These are phyloP conservation scores for Kodamaea jinghongensis DNA, from an alignment of 805 yeast genomes.

Conservation along the genomic window DNA sequence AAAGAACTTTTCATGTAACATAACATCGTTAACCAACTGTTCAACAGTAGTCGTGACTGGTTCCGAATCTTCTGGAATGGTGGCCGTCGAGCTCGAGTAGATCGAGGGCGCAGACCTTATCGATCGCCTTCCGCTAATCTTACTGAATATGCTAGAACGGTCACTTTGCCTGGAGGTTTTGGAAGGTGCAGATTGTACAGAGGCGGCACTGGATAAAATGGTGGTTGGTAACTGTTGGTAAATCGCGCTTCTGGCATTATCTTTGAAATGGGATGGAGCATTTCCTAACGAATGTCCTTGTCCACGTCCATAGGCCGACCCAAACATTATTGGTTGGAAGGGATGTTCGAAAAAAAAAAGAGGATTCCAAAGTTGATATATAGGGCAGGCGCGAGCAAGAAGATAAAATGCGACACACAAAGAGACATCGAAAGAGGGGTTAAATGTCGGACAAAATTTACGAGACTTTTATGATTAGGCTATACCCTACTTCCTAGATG, in stretches of 20 bases:
- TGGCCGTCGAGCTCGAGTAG: slow-evolving; percentile 41
- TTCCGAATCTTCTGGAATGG: slow-evolving; percentile 45
- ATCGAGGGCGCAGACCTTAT: slow-evolving; percentile 44
- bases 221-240: slow-evolving; percentile 39
- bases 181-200: slow-evolving; percentile 42
- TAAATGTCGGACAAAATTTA: too few species aligned
- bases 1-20: slow-evolving; percentile 33
- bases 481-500: too few species aligned
- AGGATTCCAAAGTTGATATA: neutral
- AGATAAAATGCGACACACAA: too few species aligned
- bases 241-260: slow-evolving; percentile 43
- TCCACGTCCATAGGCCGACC: slow-evolving; percentile 8
- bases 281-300: slow-evolving; percentile 6
- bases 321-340: slow-evolving; percentile 4
- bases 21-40: slow-evolving; percentile 42
- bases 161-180: neutral
- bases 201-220: slow-evolving; percentile 25
- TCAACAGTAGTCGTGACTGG: slow-evolving; percentile 42
- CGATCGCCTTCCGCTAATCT: slow-evolving; percentile 28
- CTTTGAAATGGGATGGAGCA: slow-evolving; percentile 41
- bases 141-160: slow-evolving; percentile 33
- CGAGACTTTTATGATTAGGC: too few species aligned
- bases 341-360: neutral
- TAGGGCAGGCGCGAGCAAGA: too few species aligned
- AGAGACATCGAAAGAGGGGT: too few species aligned